phyloP scores from a whole-genome alignment of 805 yeast genomes.

The Candida mattraensis region DNA sequence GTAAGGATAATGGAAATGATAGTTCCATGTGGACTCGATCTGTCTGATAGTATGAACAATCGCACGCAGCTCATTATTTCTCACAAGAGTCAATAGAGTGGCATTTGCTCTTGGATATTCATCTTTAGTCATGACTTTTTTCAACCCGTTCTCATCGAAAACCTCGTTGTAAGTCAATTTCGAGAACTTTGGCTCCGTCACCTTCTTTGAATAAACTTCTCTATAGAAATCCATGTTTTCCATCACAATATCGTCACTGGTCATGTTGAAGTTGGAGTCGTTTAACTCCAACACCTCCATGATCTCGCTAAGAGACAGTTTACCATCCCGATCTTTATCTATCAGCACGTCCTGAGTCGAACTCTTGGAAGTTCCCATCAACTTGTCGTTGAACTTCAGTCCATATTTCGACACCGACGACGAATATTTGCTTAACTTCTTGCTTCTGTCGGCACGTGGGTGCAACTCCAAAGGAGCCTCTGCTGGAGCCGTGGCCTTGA shows the following conservation, averaged over 20 bases:
- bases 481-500: slow-evolving; percentile 5
- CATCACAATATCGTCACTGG: slow-evolving; percentile 31
- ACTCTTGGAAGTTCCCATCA: slow-evolving; percentile 25
- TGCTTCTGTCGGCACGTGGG: slow-evolving; percentile 10
- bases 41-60: slow-evolving; percentile 57
- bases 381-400: slow-evolving; percentile 28
- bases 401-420: slow-evolving; percentile 27
- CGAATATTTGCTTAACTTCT: slow-evolving; percentile 22
- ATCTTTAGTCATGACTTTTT: slow-evolving; percentile 28
- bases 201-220: slow-evolving; percentile 35
- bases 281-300: slow-evolving; percentile 27
- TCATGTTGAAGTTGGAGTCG: slow-evolving; percentile 17
- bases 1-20: slow-evolving; percentile 84
- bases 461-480: slow-evolving; percentile 6
- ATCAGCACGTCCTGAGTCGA: slow-evolving; percentile 12
- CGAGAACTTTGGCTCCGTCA: slow-evolving; percentile 34
- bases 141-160: slow-evolving; percentile 28
- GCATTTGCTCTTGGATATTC: slow-evolving; percentile 59
- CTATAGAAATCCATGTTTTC: slow-evolving; percentile 36
- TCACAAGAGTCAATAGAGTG: slow-evolving; percentile 71
- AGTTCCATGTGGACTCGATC: slow-evolving; percentile 72
- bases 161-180: slow-evolving; percentile 33
- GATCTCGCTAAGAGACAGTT: slow-evolving; percentile 28
- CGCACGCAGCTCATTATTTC: slow-evolving; percentile 61
- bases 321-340: slow-evolving; percentile 23